Percentiles rank a stretch among this genome's conserved stretches.
These are phyloP conservation scores for Candida anglica DNA, from an alignment of 805 yeast genomes.

Conservation along the genomic window DNA sequence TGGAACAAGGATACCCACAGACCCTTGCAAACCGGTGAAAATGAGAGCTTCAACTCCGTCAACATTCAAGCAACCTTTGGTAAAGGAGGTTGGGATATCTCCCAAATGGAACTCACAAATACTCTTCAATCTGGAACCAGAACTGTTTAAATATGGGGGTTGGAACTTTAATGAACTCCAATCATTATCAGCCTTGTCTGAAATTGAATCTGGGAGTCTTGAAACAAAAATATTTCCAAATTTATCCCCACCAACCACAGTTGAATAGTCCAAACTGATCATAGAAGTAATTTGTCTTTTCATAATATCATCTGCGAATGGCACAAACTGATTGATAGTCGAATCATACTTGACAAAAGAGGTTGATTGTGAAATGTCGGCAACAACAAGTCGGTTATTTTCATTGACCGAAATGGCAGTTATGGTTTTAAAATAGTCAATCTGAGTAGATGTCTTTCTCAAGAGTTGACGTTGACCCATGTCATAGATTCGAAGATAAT, in stretches of 20 bases:
- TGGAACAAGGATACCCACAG: conserved; percentile 72
- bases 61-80: conserved; percentile 46
- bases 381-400: conserved; percentile 60
- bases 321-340: conserved; percentile 45
- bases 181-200: conserved; percentile 50
- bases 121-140: conserved; percentile 48
- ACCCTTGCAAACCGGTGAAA: conserved; percentile 79
- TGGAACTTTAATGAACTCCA: conserved; percentile 26
- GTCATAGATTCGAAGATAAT: conserved; percentile 57
- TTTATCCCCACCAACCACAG: conserved; percentile 81
- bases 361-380: conserved; percentile 69
- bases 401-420: conserved; percentile 47
- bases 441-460: conserved; percentile 51
- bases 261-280: conserved; percentile 63
- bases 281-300: conserved; percentile 64
- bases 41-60: conserved; percentile 65
- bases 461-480: conserved; percentile 78
- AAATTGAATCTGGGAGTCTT: conserved; percentile 51
- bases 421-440: conserved; percentile 46
- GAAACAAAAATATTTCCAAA: conserved; percentile 77
- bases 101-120: conserved; percentile 59
- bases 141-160: conserved; percentile 42
- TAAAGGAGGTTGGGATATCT: conserved; percentile 67
- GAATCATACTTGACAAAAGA: conserved; percentile 52
- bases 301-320: conserved; percentile 67